Evolutionary conservation across 1,284 basidiomycete species (phyloP).

Genomic region (Irpex sp.): DNA sequence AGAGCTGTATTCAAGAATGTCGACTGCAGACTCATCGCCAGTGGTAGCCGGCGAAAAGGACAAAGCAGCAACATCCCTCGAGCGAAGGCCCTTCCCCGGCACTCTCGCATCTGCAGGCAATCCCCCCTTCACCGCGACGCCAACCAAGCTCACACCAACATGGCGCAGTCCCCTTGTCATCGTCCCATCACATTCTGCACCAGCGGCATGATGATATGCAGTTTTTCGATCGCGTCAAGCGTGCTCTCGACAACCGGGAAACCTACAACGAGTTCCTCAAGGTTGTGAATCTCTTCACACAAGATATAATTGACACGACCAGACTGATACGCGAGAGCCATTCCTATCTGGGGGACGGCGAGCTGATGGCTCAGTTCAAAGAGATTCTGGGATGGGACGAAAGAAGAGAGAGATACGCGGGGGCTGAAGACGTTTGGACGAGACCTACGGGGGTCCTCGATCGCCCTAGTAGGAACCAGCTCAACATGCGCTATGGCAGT

Average conservation of each 20-base stretch:
- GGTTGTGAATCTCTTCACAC: constrained; percentile 91
- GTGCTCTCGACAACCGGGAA: constrained; percentile 82
- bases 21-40: neutral
- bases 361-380: constrained; percentile 83
- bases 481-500: constrained; percentile 72
- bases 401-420: constrained; percentile 52
- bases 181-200: constrained; percentile 26
- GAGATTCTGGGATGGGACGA: constrained; percentile 91
- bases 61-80: constrained; percentile 22
- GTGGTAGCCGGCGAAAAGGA: constrained; percentile 16
- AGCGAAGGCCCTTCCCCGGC: constrained; percentile 25
- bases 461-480: constrained; percentile 54
- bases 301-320: constrained; percentile 88
- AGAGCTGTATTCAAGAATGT: neutral
- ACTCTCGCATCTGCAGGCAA: constrained; percentile 21
- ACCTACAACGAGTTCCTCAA: constrained; percentile 97
- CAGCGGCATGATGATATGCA: constrained; percentile 70
- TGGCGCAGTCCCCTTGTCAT: constrained; percentile 22
- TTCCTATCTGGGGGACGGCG: constrained; percentile 66
- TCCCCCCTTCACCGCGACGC: constrained; percentile 22
- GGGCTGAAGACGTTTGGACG: constrained; percentile 42
- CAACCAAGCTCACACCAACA: constrained; percentile 16
- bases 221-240: constrained; percentile 94
- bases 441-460: constrained; percentile 35
- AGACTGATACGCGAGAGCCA: constrained; percentile 71